These are phyloP conservation scores for Rhodotorula glutinis DNA, from an alignment of 1,284 basidiomycete genomes.

Conservation along the genomic window DNA sequence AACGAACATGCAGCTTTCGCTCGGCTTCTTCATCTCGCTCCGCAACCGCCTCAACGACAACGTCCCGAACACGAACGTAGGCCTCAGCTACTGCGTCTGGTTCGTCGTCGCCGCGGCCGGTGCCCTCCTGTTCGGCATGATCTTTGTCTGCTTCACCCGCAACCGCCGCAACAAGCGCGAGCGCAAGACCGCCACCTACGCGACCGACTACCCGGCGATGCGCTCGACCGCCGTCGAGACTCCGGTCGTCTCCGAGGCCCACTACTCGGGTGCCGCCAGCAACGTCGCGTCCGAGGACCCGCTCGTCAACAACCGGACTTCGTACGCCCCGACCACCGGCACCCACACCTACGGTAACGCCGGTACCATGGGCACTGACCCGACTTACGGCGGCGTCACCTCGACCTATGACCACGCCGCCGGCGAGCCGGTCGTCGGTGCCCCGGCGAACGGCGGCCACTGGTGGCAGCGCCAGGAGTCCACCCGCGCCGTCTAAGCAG, in stretches of 20 bases:
- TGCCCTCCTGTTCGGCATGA: slow-evolving; percentile 19
- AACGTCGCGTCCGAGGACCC: slow-evolving; percentile 21
- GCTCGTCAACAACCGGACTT: slow-evolving; percentile 11
- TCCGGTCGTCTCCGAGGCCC: neutral
- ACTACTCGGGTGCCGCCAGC: slow-evolving; percentile 3
- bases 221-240: slow-evolving; percentile 9
- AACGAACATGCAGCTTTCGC: slow-evolving; percentile 14
- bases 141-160: slow-evolving; percentile 36
- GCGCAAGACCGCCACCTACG: slow-evolving; percentile 13
- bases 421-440: neutral
- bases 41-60: slow-evolving; percentile 22
- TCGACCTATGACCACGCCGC: slow-evolving; percentile 5
- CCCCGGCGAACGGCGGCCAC: slow-evolving; percentile 10
- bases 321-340: neutral
- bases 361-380: neutral
- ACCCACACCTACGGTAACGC: slow-evolving; percentile 1
- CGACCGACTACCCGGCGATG: slow-evolving; percentile 21
- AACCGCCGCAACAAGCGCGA: slow-evolving; percentile 10
- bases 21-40: slow-evolving; percentile 32
- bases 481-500: neutral
- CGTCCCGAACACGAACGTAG: slow-evolving; percentile 17
- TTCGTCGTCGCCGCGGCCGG: slow-evolving; percentile 35
- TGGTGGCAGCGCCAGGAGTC: slow-evolving; percentile 25
- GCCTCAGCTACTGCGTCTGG: slow-evolving; percentile 21
- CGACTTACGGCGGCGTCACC: slow-evolving; percentile 2